Evolutionary conservation across 768 basidiomycete species (phyloP).

Genomic region (Phlebiopsis flavidoalba): DNA sequence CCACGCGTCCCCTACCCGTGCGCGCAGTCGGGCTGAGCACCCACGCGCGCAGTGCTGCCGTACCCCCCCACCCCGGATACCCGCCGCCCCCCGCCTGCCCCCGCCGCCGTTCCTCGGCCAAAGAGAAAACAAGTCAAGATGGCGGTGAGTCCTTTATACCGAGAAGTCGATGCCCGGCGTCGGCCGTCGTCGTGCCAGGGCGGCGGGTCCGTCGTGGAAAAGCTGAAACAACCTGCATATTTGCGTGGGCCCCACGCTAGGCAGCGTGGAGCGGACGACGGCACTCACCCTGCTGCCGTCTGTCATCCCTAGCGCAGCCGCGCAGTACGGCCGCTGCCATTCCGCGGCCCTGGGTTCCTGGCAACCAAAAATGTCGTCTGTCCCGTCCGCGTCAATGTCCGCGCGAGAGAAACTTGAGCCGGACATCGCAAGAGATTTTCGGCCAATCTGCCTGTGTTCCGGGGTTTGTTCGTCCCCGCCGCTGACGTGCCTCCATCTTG

Average conservation of each 20-base stretch:
- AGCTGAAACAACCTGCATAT: background rate
- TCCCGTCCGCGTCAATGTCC: background rate
- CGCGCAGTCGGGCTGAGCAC: background rate
- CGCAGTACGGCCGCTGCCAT: background rate
- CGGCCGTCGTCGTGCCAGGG: background rate
- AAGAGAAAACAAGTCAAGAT: conserved; percentile 59
- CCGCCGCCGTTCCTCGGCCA: conserved; percentile 24
- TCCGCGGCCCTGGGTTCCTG: background rate
- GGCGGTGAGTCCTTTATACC: conserved; percentile 36
- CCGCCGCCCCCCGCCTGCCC: conserved; percentile 7
- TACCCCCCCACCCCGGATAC: conserved; percentile 3
- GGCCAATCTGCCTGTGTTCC: background rate
- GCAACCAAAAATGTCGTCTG: background rate
- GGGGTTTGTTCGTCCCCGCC: too few relatives aligned
- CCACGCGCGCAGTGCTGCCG: background rate
- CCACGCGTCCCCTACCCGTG: conserved; percentile 7
- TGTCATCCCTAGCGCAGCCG: background rate
- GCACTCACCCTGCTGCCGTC: background rate
- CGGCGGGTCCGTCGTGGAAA: too few relatives aligned
- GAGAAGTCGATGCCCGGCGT: background rate
- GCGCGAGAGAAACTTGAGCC: background rate
- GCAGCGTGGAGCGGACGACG: background rate
- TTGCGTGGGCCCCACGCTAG: background rate
- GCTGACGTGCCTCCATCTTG: background rate
- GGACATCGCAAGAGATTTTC: background rate